Evolutionary conservation across 176 grass and related monocot genomes (phyloP).

Genomic region (Urochloa ruziziensis): DNA sequence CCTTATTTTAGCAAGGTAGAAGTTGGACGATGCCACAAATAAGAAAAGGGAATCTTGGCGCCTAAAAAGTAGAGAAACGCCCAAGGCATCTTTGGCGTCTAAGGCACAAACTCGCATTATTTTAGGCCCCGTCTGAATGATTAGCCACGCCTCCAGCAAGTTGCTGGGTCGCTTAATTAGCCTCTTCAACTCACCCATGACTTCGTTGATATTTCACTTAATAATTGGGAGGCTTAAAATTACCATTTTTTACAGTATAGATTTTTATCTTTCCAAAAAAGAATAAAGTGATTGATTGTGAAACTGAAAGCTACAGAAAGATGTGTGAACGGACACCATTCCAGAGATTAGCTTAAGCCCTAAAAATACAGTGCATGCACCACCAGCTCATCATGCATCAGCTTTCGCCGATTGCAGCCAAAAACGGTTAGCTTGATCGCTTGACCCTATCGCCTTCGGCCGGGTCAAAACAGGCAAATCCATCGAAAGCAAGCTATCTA

Average conservation of each 20-base stretch:
- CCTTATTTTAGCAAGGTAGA: conserved; percentile 42
- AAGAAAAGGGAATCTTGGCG: conserved; percentile 43
- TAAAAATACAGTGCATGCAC: background rate
- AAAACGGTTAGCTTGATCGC: conserved; percentile 4
- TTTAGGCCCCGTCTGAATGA: conserved; percentile 46
- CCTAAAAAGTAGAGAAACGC: conserved; percentile 49
- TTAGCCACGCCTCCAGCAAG: conserved; percentile 31
- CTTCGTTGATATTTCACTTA: too few species aligned
- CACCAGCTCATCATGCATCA: background rate
- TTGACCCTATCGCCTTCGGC: background rate
- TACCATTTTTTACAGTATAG: background rate
- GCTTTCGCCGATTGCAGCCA: background rate
- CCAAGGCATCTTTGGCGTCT: conserved; percentile 48
- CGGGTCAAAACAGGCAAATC: conserved; percentile 26
- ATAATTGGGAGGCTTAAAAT: too few species aligned
- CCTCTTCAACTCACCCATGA: conserved; percentile 10
- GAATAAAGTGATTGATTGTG: background rate
- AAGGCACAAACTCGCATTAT: conserved; percentile 53
- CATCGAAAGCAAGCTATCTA: background rate
- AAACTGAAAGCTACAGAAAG: background rate
- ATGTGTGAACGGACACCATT: background rate
- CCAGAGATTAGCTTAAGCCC: background rate
- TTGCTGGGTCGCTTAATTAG: conserved; percentile 43
- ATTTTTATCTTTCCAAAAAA: background rate
- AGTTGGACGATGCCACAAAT: conserved; percentile 20